Evolutionary conservation across 208 protist species (phyloP), one percentile per base, ranked within the genome.

Genomic region (Kentomonas sorsogonicus): DNA sequence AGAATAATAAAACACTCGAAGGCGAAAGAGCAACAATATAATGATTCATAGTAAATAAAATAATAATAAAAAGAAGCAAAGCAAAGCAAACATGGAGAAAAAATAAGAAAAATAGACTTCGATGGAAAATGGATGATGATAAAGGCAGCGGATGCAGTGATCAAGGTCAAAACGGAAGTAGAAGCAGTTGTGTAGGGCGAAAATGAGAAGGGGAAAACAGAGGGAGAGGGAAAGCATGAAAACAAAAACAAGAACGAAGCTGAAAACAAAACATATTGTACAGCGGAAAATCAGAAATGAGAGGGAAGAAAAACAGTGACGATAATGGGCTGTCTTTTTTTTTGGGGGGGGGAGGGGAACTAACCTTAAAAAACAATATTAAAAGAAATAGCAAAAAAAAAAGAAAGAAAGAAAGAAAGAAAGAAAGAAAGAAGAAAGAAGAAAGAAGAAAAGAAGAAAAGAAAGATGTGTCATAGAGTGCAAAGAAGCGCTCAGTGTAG

Each of bases 211-310:
- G n/a, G n/a, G n/a, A n/a, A n/a, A n/a, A n/a, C n/a, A n/a, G n/a
- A n/a, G n/a, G n/a, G n/a, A n/a, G n/a, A n/a, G n/a, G n/a, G n/a
- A n/a, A 20, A 33, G 13, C 15, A 18, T 30, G 27, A 52, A 29
- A 18, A 18, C 33, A 10, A 38, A 39, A 53, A 53, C 10, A 53
- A 38, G 5, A 40, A 13, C 4, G 27, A 53, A 29, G 18, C 18
- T 27, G 3, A 34, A 13, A 27, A 34, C 6, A 22, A 27, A 13
- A 18, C 15, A 20, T 10, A 31, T 52, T 52, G 3, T 29, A 53
- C 13, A 53, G 39, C 33, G 15, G 39, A 53, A 53, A 53, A 39
- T 38, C 13, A 60, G 33, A 20, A 39, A 27, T 15, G 45, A 63
- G 23, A 11, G 13, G 22, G 13, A 39, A 20, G 60, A 1, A 47